Percentiles rank a stretch among this genome's conserved stretches.
Conservation (phyloP, 1,284 basidiomycete species). For the Mrakiaceae sp. region DNA sequence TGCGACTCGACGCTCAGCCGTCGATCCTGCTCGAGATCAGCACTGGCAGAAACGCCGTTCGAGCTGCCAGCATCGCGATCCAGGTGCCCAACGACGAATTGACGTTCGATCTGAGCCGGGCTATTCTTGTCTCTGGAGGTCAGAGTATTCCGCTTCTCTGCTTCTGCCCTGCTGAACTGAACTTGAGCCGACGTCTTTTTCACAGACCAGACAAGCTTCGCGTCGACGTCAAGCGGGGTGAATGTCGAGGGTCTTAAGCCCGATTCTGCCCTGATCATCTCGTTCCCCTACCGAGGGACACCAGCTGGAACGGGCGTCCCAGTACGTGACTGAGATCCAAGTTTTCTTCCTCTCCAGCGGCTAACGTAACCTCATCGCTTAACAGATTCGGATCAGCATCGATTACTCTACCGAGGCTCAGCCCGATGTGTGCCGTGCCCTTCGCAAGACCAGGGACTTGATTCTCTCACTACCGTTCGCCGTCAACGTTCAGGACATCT, state of each 20-base stretch:
- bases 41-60: slow-evolving; percentile 8
- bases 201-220: slow-evolving; percentile 2
- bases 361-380: background rate
- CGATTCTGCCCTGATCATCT: slow-evolving; percentile 3
- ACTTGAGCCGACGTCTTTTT: background rate
- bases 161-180: background rate
- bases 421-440: slow-evolving; percentile 3
- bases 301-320: slow-evolving; percentile 5
- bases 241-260: slow-evolving; percentile 4
- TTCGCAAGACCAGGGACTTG: slow-evolving; percentile 18
- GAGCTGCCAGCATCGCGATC: background rate
- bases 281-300: slow-evolving; percentile 14
- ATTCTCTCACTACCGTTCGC: slow-evolving; percentile 33
- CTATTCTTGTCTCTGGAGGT: slow-evolving; percentile 7
- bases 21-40: slow-evolving; percentile 7
- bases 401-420: slow-evolving; percentile 13
- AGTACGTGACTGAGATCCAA: background rate
- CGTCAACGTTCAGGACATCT: slow-evolving; percentile 38
- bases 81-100: slow-evolving; percentile 11
- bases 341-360: background rate
- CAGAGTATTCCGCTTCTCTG: background rate
- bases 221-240: background rate
- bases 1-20: slow-evolving; percentile 10
- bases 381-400: slow-evolving; percentile 14
- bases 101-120: background rate